Base-by-base conservation (phyloP, 805 yeast genomes). In the Suhomyces xylopsoci region DNA sequence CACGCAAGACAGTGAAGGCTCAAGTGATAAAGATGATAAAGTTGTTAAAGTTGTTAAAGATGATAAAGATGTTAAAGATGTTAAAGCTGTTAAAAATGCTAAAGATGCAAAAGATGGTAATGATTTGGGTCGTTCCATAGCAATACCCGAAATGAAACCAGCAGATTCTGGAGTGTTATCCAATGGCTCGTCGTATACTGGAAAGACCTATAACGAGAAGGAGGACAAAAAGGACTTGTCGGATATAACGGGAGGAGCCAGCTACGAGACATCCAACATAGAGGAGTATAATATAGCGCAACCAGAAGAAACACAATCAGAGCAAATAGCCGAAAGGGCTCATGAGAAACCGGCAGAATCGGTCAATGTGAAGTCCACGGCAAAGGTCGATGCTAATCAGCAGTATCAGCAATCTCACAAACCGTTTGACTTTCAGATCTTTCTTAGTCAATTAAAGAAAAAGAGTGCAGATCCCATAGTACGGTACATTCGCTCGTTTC, bases 401-500 rank as follows among this genome's bases (percentile, higher is more conserved):
- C 77, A 73, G 48, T 65, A 72, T 47, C 76, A 72, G 50, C 74
- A 66, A 49, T 73, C 79, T 1, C 79, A 75, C 53, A 65, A 65
- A 56, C 78, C 79, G 3, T 92, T 93, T 69, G 96, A 94, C 66
- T 94, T 93, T 66, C 97, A 90, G 64, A 69, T 78, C 22, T 94
- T 94, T 64, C 74, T 91, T 40, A 76, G 77, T 10, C 88, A 87
- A 58, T 77, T 94, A 58, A 84, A 87, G 54, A 79, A 81, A 49
- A 86, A 84, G 57, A 77, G 79, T 51, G 97, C 98, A 5, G 96
- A 90, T 53, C 97, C 98, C 0, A 80, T 91, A 36, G 91, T 92
- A 5, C 81, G 90, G 52, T 94, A 93, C 63, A 81, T 92, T 41
- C 84, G 87, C 60, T 90, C 97, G 1, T 96, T 94, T 61, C 70